A percentile compares a stretch with the other conserved stretches of the same genome.
These are phyloP conservation scores for Hypericum perforatum DNA, from an alignment of 345 rosid species.

Conservation along the genomic window DNA sequence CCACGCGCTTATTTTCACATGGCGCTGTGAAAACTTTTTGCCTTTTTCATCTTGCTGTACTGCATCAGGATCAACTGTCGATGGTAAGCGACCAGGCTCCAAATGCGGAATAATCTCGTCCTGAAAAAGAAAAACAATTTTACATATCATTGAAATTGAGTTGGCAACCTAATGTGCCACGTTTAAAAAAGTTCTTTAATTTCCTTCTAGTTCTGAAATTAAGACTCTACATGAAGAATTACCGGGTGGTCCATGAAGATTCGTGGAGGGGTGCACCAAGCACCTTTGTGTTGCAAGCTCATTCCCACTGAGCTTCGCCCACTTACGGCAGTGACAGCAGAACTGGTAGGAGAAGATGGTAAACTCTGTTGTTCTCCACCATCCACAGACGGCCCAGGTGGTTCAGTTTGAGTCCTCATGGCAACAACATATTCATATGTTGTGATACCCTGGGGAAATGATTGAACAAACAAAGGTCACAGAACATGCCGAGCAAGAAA, in stretches of 20 bases:
- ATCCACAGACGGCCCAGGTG: constrained; percentile 58
- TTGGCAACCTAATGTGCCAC: too few relatives aligned
- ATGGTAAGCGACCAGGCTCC: constrained; percentile 71
- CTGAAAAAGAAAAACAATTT: constrained; percentile 21
- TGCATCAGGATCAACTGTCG: constrained; percentile 70
- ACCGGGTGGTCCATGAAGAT: constrained; percentile 95
- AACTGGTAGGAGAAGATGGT: constrained; percentile 71
- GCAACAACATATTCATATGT: constrained; percentile 92
- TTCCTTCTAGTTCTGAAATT: too few relatives aligned
- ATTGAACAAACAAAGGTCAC: background rate
- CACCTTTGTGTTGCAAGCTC: constrained; percentile 75
- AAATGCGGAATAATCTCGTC: constrained; percentile 83
- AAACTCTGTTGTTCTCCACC: constrained; percentile 65
- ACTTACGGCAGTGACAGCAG: constrained; percentile 81
- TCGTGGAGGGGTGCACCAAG: constrained; percentile 96
- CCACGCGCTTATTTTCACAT: constrained; percentile 86
- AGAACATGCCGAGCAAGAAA: background rate
- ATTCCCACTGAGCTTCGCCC: constrained; percentile 85
- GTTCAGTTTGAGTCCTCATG: constrained; percentile 79
- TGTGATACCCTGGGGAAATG: constrained; percentile 60
- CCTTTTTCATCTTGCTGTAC: constrained; percentile 35
- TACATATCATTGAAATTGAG: too few relatives aligned
- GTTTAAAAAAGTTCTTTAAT: too few relatives aligned
- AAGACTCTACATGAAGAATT: constrained; percentile 3
- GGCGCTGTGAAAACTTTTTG: constrained; percentile 56